These are phyloP conservation scores for Chaetomium tenue DNA, from an alignment of 495 filamentous ascomycete species.

Conservation along the genomic window DNA sequence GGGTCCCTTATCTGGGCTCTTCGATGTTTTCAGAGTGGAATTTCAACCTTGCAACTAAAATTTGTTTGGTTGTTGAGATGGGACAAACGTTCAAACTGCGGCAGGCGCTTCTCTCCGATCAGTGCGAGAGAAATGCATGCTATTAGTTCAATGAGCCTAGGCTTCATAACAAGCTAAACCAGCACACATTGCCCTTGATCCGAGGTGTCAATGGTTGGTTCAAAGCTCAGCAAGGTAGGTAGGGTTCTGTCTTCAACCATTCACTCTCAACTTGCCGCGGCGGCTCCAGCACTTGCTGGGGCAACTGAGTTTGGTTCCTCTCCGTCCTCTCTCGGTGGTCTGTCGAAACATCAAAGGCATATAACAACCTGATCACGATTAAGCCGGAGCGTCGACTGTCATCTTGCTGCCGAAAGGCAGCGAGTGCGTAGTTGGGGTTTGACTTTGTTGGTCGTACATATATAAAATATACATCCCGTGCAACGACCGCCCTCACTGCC, in stretches of 20 bases:
- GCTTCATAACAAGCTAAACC: not conserved
- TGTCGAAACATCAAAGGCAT: conserved; percentile 41
- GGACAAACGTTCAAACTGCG: too few relatives aligned
- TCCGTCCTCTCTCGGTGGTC: conserved; percentile 48
- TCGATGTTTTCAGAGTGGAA: not conserved
- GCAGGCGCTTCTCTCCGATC: not conserved
- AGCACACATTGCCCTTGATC: not conserved
- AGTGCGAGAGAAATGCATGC: not conserved
- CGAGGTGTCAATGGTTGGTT: not conserved
- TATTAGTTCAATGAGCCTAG: not conserved
- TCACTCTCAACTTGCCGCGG: conserved; percentile 33
- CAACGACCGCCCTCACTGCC: not conserved
- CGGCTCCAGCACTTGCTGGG: conserved; percentile 42
- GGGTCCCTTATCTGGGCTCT: not conserved
- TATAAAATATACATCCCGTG: not conserved
- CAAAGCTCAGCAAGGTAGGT: conserved; percentile 7
- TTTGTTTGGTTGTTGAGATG: not conserved
- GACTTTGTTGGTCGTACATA: conserved; percentile 81
- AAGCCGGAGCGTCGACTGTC: conserved; percentile 82
- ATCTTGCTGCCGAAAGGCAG: conserved; percentile 71
- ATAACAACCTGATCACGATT: conserved; percentile 72
- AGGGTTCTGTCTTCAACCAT: conserved; percentile 8
- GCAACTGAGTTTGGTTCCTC: conserved; percentile 48
- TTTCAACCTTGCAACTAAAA: not conserved
- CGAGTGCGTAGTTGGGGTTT: conserved; percentile 81